Evolutionary conservation across 495 filamentous ascomycete genomes (phyloP).

Genomic region (Chaetomidium leptoderma): DNA sequence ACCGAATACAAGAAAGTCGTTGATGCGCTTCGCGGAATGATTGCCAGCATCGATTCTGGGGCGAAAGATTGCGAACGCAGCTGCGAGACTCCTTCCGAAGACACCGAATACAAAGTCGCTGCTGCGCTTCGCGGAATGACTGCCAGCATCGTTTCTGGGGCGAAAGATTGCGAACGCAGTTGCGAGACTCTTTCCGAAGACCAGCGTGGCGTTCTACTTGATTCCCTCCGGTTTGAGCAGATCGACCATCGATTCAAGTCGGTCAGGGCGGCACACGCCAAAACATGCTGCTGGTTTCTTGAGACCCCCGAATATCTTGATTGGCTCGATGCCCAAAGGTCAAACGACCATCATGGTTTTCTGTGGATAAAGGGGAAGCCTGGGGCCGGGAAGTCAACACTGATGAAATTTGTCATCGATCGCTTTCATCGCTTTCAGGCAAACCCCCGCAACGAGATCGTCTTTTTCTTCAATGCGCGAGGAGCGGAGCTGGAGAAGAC

Average conservation of each 20-base stretch:
- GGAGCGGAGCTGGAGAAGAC: constrained; percentile 49
- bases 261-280: constrained; percentile 36
- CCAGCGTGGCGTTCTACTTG: constrained; percentile 20
- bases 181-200: too few relatives aligned
- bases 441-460: too few relatives aligned
- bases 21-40: constrained; percentile 12
- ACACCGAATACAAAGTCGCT: not conserved
- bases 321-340: constrained; percentile 45
- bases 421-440: too few relatives aligned
- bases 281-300: constrained; percentile 52
- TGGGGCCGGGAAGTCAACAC: constrained; percentile 50
- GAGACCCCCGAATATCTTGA: constrained; percentile 35
- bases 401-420: constrained; percentile 32
- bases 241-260: constrained; percentile 37
- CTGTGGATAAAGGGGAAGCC: constrained; percentile 58
- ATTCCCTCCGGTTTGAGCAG: constrained; percentile 37
- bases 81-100: too few relatives aligned
- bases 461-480: constrained; percentile 34
- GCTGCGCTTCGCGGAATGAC: constrained; percentile 11
- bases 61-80: too few relatives aligned
- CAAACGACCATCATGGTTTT: constrained; percentile 44
- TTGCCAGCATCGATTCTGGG: too few relatives aligned
- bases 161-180: too few relatives aligned
- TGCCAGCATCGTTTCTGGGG: too few relatives aligned
- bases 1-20: constrained; percentile 23